Base-by-base conservation (phyloP, 805 yeast species). In the Yarrowia sp. region DNA sequence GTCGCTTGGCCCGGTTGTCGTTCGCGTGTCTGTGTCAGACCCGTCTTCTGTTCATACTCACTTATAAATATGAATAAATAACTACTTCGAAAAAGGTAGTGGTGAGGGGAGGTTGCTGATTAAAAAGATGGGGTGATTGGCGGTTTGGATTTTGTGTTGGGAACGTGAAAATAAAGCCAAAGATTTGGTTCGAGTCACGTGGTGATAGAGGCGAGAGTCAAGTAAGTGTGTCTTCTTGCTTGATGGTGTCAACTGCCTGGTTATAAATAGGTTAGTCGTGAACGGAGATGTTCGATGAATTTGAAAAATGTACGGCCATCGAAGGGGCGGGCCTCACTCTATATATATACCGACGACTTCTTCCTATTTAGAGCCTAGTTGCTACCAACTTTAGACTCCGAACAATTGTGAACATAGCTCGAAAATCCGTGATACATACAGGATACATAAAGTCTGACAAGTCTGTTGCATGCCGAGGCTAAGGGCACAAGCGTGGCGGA, bases 311-410 rank as follows among this genome's bases (percentile, higher is more conserved):
- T 13, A 40, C 44, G 44, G 19, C 19, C 6, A 7, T 15, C 15
- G 39, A n/a, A 39, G 39, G 55, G 40, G 56, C 30, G 56, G 42
- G 56, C 56, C 42, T 34, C 56, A 33, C 64, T 58, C 30, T 42
- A 33, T 58, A 58, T 58, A 43, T 17, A 13, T 13, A 20, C 33
- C 17, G 30, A 9, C 39, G 24, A 33, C 13, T 34, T 19, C 34
- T 19, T 33, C 4, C 40, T 20, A 17, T 20, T 24, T 30, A 42
- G 50, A 43, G 64, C 50, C 36, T 58, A 43, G 64, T 58, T 58
- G 64, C 64, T 58, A 58, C 64, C 64, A 58, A 58, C 64, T 58
- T 58, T 58, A 58, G 64, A 43, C 64, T 58, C 64, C 64, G 64
- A 58, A 58, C 64, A 58, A 58, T 42, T 42, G 64, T 33, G 50